Evolutionary conservation across 768 basidiomycete species (phyloP), one percentile per base, ranked within the genome.

Genomic region (Russula abietina): DNA sequence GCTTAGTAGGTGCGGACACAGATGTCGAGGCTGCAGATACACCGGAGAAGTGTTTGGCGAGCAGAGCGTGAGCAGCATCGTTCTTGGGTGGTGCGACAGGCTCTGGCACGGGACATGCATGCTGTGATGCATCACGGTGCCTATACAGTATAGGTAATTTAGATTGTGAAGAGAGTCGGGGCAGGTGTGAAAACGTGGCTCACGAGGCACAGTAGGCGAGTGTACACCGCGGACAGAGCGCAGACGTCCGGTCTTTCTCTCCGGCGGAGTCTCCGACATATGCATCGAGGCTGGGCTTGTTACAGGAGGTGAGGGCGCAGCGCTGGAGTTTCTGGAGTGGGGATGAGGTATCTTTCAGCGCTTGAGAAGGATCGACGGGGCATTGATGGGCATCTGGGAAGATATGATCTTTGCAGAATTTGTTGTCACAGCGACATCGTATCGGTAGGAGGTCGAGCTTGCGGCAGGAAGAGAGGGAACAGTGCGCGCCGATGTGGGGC

Each of bases 361-460:
- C 48, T 22, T 62, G 58, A 17, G 57, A 56, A 9, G 54, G 36
- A 32, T 62, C 65, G 38, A 70, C 65, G 7, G 75, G 60, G 71
- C 91, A 93, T 22, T 73, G 64, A 69, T 93, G 91, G n/a, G 71
- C 69, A 41, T 85, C 83, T 9, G 82, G 80, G 16, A 75, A 68
- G 60, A 84, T 79, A 70, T 93, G 91, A 41, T 80, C 72, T 12
- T 76, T 77, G 75, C 91, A 93, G 73, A 83, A 91, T 61, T 77
- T 72, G 39, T 71, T 71, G 50, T 76, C 69, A 74, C 91, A 93
- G 32, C 69, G 68, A 70, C 91, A 93, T 55, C 74, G 72, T 62
- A 89, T 84, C n/a, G 91, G 91, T 0, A 93, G 79, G 64, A 92
- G 88, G 74, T 92, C 90, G 67, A 86, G 75, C 39, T 77, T 66